Percentiles rank a stretch among this genome's conserved stretches.
Conservation (phyloP, 257 asterid species). For the Fraxinus pennsylvanica region DNA sequence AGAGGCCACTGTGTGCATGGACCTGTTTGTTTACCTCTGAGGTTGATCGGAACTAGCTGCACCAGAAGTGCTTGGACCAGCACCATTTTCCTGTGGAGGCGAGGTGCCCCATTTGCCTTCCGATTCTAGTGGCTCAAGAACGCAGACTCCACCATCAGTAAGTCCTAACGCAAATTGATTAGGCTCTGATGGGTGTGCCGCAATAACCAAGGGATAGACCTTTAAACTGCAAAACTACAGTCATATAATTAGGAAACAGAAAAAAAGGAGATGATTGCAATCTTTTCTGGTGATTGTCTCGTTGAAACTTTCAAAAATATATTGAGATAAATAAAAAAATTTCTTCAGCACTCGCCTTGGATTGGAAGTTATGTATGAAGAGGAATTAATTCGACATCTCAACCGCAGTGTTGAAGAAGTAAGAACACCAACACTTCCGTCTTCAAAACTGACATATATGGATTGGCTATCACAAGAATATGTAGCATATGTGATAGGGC, state of each 20-base stretch:
- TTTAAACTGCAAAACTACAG: slow-evolving; percentile 32
- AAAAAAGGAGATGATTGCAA: background rate
- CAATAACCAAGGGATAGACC: slow-evolving; percentile 61
- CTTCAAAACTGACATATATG: slow-evolving; percentile 60
- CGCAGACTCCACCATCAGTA: slow-evolving; percentile 59
- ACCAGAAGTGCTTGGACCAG: slow-evolving; percentile 51
- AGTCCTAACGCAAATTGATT: slow-evolving; percentile 75
- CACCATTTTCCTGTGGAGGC: slow-evolving; percentile 54
- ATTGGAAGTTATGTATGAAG: slow-evolving; percentile 51
- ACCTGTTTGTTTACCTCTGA: slow-evolving; percentile 35
- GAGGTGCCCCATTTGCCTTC: slow-evolving; percentile 79
- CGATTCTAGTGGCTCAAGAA: slow-evolving; percentile 63
- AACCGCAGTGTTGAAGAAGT: slow-evolving; percentile 51
- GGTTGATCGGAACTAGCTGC: slow-evolving; percentile 55
- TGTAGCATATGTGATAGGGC: slow-evolving; percentile 64
- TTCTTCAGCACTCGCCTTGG: slow-evolving; percentile 38
- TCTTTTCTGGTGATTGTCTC: background rate
- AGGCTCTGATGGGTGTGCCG: slow-evolving; percentile 73
- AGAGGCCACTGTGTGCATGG: slow-evolving; percentile 8
- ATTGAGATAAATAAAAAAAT: background rate
- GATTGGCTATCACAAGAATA: slow-evolving; percentile 72
- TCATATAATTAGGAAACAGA: background rate
- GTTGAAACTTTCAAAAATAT: background rate
- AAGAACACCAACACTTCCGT: slow-evolving; percentile 66
- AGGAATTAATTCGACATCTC: slow-evolving; percentile 60